Evolutionary conservation across 257 asterid species (phyloP).

Genomic region (Jasminum sambac): DNA sequence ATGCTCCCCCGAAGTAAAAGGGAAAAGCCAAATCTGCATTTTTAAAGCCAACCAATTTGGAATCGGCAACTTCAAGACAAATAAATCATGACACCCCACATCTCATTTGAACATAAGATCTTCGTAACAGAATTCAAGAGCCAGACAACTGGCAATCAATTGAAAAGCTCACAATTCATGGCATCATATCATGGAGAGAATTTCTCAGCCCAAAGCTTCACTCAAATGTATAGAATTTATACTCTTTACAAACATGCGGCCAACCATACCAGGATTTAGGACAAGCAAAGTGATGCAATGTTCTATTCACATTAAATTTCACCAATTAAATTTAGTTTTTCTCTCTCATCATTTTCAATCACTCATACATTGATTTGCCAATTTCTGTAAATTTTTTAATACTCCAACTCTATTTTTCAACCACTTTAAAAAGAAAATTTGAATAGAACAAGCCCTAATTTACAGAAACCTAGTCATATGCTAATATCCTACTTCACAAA

Average conservation of each 20-base stretch:
- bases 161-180: constrained; percentile 38
- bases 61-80: constrained; percentile 90
- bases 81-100: constrained; percentile 93
- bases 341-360: too few relatives aligned
- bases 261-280: constrained; percentile 18
- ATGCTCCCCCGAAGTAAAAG: constrained; percentile 86
- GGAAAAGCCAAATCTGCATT: constrained; percentile 98
- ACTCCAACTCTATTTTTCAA: too few relatives aligned
- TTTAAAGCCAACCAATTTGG: constrained; percentile 98
- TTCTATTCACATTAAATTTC: constrained; percentile 4
- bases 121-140: constrained; percentile 69
- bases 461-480: constrained; percentile 13
- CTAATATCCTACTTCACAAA: constrained; percentile 13
- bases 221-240: constrained; percentile 24
- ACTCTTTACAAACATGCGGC: constrained; percentile 26
- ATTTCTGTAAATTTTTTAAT: too few relatives aligned
- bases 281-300: constrained; percentile 18
- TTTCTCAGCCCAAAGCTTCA: constrained; percentile 39
- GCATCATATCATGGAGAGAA: constrained; percentile 32
- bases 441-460: too few relatives aligned
- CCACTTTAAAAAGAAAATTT: too few relatives aligned
- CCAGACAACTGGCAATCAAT: constrained; percentile 41
- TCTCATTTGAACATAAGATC: constrained; percentile 66
- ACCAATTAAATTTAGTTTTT: too few relatives aligned
- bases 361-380: too few relatives aligned